Conservation (phyloP, 805 yeast genomes). For the Cyberlindnera nakhonratchasimensis region DNA sequence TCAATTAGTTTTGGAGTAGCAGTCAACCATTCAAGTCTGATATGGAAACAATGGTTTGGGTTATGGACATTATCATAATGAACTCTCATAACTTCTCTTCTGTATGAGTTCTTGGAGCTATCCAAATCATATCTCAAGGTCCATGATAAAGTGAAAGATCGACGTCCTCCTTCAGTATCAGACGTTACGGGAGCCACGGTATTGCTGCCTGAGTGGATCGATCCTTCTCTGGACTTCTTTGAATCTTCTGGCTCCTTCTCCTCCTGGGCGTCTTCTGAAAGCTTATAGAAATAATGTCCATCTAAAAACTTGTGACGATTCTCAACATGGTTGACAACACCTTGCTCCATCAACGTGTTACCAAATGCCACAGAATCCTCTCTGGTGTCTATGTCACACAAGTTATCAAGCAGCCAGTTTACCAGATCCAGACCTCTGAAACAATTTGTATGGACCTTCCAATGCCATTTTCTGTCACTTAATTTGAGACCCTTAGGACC, state of each 20-base stretch:
- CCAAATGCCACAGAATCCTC: slow-evolving; percentile 86
- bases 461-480: slow-evolving; percentile 87
- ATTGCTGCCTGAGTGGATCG: slow-evolving; percentile 1
- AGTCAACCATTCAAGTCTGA: slow-evolving; percentile 88
- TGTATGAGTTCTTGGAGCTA: slow-evolving; percentile 62
- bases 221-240: slow-evolving; percentile 9
- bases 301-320: slow-evolving; percentile 80
- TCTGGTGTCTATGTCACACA: slow-evolving; percentile 73
- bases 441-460: slow-evolving; percentile 71
- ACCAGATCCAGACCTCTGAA: slow-evolving; percentile 85
- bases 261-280: slow-evolving; percentile 11
- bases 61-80: slow-evolving; percentile 92
- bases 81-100: slow-evolving; percentile 74
- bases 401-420: slow-evolving; percentile 75
- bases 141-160: slow-evolving; percentile 58
- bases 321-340: slow-evolving; percentile 78
- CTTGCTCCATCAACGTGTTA: slow-evolving; percentile 66
- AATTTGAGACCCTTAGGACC: slow-evolving; percentile 61
- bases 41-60: slow-evolving; percentile 91
- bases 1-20: slow-evolving; percentile 84
- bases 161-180: slow-evolving; percentile 12
- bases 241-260: slow-evolving; percentile 11
- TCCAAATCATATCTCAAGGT: slow-evolving; percentile 72
- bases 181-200: slow-evolving; percentile 20
- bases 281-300: slow-evolving; percentile 82